Evolutionary conservation across 1,284 basidiomycete genomes (phyloP).

Genomic region (Rhodotorula sp.): DNA sequence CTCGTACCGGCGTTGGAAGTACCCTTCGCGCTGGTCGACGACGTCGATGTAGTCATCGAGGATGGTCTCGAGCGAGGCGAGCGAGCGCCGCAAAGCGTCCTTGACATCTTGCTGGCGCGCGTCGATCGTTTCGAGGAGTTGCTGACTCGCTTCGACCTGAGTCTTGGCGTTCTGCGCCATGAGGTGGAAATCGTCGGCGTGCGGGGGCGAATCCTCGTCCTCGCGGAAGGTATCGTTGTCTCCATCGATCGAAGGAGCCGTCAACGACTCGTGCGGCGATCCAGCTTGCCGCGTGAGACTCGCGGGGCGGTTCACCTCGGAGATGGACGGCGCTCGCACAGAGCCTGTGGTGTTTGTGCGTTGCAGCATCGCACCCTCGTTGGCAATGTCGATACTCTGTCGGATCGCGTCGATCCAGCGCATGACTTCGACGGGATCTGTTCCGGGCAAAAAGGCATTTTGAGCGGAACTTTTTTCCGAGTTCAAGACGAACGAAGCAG

Average conservation of each 20-base stretch:
- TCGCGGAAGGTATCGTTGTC: constrained; percentile 43
- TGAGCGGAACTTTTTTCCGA: background rate
- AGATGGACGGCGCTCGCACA: background rate
- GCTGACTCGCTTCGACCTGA: constrained; percentile 73
- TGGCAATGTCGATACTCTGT: constrained; percentile 67
- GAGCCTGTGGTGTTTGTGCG: background rate
- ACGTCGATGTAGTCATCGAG: constrained; percentile 70
- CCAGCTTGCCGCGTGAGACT: background rate
- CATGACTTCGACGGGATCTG: constrained; percentile 74
- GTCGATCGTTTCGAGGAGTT: constrained; percentile 62
- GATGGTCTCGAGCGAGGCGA: constrained; percentile 61
- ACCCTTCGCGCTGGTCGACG: constrained; percentile 76
- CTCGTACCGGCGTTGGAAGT: constrained; percentile 63
- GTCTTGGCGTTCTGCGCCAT: constrained; percentile 72
- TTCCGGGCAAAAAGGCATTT: background rate
- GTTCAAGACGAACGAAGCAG: background rate
- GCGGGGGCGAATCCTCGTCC: constrained; percentile 56
- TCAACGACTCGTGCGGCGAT: constrained; percentile 24
- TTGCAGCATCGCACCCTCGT: constrained; percentile 17
- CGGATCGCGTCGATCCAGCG: constrained; percentile 78
- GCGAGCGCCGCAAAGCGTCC: constrained; percentile 63
- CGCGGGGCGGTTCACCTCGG: background rate
- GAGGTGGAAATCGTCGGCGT: constrained; percentile 66
- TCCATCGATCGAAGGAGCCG: constrained; percentile 33
- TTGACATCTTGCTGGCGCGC: constrained; percentile 55